A percentile compares a stretch with the other conserved stretches of the same genome.
These are phyloP conservation scores for Mycena vulgaris DNA, from an alignment of 768 basidiomycete species.

Conservation along the genomic window DNA sequence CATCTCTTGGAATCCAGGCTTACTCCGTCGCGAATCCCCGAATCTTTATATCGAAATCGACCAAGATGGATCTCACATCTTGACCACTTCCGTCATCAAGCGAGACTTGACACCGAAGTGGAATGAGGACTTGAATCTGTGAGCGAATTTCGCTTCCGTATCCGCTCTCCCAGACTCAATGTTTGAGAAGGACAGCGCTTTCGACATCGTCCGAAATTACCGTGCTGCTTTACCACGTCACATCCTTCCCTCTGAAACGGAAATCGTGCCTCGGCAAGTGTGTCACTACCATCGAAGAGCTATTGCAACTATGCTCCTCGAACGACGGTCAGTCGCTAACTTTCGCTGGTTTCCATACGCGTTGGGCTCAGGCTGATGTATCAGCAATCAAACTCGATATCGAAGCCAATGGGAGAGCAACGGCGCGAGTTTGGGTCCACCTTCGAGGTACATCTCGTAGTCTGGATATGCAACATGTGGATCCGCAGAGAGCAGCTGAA, in stretches of 20 bases:
- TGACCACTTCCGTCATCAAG: not conserved
- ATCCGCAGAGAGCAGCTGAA: too few species aligned
- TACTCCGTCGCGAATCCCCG: not conserved
- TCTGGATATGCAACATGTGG: too few species aligned
- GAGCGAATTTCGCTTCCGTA: not conserved
- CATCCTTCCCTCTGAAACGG: not conserved
- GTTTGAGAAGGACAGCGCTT: not conserved
- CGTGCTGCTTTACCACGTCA: slow-evolving; percentile 1
- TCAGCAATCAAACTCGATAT: not conserved
- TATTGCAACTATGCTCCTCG: not conserved
- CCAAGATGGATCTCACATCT: not conserved
- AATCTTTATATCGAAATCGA: not conserved
- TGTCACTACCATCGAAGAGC: not conserved
- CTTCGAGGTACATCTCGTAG: too few species aligned
- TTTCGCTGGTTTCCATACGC: too few species aligned
- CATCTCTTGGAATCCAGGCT: not conserved
- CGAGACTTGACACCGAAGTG: not conserved
- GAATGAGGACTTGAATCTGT: not conserved
- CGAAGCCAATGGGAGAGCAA: not conserved
- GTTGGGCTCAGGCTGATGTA: not conserved
- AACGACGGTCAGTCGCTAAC: not conserved
- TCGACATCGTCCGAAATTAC: not conserved
- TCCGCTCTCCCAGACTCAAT: too few species aligned
- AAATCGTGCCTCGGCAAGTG: not conserved
- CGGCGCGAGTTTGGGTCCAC: too few species aligned